Conservation (phyloP, 345 rosid species). For the Aurinia saxatilis region DNA sequence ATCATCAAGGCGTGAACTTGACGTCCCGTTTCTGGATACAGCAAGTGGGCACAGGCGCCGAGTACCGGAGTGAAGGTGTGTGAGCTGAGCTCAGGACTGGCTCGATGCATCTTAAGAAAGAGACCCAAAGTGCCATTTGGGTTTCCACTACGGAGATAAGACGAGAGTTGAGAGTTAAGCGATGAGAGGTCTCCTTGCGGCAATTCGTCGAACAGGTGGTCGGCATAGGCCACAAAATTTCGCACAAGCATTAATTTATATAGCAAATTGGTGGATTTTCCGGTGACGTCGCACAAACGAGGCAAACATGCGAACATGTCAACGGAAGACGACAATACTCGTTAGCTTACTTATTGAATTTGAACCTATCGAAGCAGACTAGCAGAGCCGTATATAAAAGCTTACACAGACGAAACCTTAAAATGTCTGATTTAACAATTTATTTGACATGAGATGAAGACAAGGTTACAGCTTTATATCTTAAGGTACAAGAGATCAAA, state of each 20-base stretch:
- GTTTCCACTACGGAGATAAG: conserved; percentile 34
- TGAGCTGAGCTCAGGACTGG: conserved; percentile 34
- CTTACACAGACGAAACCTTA: no score
- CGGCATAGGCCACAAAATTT: not conserved
- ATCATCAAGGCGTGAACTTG: conserved; percentile 73
- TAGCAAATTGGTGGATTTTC: not conserved
- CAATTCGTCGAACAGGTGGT: conserved; percentile 44
- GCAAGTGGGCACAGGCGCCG: conserved; percentile 49
- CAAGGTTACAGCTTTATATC: conserved; percentile 14
- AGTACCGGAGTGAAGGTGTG: conserved; percentile 69
- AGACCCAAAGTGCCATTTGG: conserved; percentile 46
- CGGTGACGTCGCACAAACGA: not conserved
- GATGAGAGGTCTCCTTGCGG: conserved; percentile 36
- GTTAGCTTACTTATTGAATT: not conserved
- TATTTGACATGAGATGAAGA: conserved; percentile 1
- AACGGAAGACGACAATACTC: not conserved
- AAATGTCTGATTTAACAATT: conserved; percentile 7
- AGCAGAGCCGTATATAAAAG: not conserved
- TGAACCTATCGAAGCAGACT: not conserved
- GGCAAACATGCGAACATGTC: conserved; percentile 19
- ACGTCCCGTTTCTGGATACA: conserved; percentile 38
- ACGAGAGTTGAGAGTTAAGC: conserved; percentile 47
- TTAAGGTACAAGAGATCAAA: conserved; percentile 11
- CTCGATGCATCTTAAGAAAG: conserved; percentile 35
- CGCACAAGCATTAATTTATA: not conserved